phyloP scores from a whole-genome alignment of 345 rosid genomes.

The Eucalyptus lansdowneana region DNA sequence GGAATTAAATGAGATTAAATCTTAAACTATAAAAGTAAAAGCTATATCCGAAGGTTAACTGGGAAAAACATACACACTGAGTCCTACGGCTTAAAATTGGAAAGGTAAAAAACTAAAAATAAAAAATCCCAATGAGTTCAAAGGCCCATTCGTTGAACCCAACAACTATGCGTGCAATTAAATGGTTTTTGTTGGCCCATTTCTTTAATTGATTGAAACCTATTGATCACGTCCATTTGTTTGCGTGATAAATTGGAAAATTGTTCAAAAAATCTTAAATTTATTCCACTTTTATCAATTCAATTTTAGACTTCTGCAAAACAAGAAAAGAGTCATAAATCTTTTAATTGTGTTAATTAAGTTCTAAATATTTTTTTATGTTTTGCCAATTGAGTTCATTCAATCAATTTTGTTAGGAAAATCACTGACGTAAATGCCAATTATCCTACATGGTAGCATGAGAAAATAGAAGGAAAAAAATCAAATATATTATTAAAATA shows the following conservation, averaged over 20 bases:
- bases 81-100: not conserved
- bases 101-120: not conserved
- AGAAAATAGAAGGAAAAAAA: too few species aligned
- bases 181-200: not conserved
- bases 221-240: not conserved
- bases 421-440: rapidly evolving
- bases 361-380: rapidly evolving
- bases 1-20: not conserved
- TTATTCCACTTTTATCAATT: too few species aligned
- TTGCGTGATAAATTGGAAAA: not conserved
- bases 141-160: not conserved
- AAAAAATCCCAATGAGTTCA: not conserved
- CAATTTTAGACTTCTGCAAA: too few species aligned
- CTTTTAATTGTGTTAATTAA: too few species aligned
- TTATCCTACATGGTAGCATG: rapidly evolving
- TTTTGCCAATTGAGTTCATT: too few species aligned
- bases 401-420: too few species aligned
- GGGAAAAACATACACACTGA: not conserved
- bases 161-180: not conserved
- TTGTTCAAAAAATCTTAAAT: not conserved
- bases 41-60: not conserved
- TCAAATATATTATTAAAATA: too few species aligned
- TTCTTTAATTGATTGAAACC: not conserved
- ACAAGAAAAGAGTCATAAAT: too few species aligned
- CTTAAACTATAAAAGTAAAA: not conserved